Percentiles rank a stretch among this genome's conserved stretches.
These are phyloP conservation scores for Rhizopogon vulgaris DNA, from an alignment of 768 basidiomycete genomes.

Conservation along the genomic window DNA sequence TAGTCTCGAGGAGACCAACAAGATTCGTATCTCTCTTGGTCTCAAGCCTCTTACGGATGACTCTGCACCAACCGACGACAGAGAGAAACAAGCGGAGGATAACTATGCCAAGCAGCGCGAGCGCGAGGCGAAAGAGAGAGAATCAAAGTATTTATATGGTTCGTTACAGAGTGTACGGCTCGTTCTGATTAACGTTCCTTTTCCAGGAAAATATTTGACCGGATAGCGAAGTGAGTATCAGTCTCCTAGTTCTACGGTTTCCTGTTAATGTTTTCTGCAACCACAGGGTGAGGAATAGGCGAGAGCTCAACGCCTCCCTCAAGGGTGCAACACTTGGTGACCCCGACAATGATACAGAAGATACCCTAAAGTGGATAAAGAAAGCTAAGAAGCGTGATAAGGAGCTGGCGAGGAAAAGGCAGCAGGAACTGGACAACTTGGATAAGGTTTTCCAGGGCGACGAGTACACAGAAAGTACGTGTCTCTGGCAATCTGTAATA, in stretches of 20 bases:
- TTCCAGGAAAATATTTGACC: slow-evolving; percentile 61
- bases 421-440: slow-evolving; percentile 78
- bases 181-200: slow-evolving; percentile 17
- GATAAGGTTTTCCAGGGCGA: slow-evolving; percentile 67
- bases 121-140: slow-evolving; percentile 60
- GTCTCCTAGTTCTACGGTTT: not conserved
- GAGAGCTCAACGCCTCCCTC: slow-evolving; percentile 87
- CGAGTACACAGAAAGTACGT: slow-evolving; percentile 84
- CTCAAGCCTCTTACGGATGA: slow-evolving; percentile 91
- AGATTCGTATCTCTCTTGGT: slow-evolving; percentile 89
- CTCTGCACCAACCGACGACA: slow-evolving; percentile 58
- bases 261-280: slow-evolving; percentile 38
- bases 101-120: slow-evolving; percentile 78
- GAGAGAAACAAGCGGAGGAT: slow-evolving; percentile 78
- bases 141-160: slow-evolving; percentile 60
- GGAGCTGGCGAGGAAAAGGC: slow-evolving; percentile 78
- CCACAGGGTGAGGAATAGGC: slow-evolving; percentile 86
- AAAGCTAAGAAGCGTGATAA: slow-evolving; percentile 85
- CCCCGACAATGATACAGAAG: slow-evolving; percentile 69
- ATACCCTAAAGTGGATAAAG: slow-evolving; percentile 88
- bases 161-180: slow-evolving; percentile 11
- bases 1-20: slow-evolving; percentile 92
- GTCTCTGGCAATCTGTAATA: not conserved
- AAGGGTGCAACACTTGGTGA: slow-evolving; percentile 91
- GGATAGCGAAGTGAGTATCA: slow-evolving; percentile 85